Evolutionary conservation across 2,329 filamentous ascomycete genomes (phyloP).

Genomic region (Fusarium sp.): DNA sequence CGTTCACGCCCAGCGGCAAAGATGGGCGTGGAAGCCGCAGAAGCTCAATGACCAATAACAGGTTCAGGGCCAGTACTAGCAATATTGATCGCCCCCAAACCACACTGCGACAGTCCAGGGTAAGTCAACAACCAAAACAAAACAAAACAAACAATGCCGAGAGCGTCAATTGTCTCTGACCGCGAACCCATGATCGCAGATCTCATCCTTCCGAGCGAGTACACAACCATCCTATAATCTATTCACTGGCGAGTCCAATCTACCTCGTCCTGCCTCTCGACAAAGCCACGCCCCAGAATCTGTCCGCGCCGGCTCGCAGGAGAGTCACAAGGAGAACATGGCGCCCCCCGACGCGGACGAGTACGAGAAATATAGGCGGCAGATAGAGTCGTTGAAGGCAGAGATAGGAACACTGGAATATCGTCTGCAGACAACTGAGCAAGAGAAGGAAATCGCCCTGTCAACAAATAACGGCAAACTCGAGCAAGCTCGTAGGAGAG

Average conservation of each 20-base stretch:
- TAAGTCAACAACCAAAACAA: slow-evolving; percentile 49
- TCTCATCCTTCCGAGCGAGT: slow-evolving; percentile 60
- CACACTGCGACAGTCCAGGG: slow-evolving; percentile 53
- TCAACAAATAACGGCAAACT: slow-evolving; percentile 87
- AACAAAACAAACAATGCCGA: slow-evolving; percentile 36
- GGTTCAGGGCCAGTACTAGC: slow-evolving; percentile 53
- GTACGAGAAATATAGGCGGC: slow-evolving; percentile 67
- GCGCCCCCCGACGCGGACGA: slow-evolving; percentile 69
- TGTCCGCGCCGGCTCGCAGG: slow-evolving; percentile 62
- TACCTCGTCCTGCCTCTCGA: slow-evolving; percentile 54
- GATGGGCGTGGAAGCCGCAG: slow-evolving; percentile 48
- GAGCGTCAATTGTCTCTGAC: slow-evolving; percentile 19
- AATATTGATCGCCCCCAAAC: slow-evolving; percentile 53
- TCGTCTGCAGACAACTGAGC: slow-evolving; percentile 85
- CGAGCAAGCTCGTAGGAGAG: slow-evolving; percentile 80
- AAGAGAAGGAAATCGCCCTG: slow-evolving; percentile 84
- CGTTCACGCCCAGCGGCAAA: slow-evolving; percentile 50
- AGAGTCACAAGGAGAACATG: slow-evolving; percentile 70
- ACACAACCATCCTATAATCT: slow-evolving; percentile 70
- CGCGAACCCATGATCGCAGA: slow-evolving; percentile 43
- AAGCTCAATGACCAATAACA: slow-evolving; percentile 45
- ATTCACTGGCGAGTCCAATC: slow-evolving; percentile 63
- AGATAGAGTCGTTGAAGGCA: slow-evolving; percentile 84
- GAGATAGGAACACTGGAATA: slow-evolving; percentile 90
- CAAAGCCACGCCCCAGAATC: slow-evolving; percentile 57